These are phyloP conservation scores for Huntiella abstrusa DNA, from an alignment of 2,329 filamentous ascomycete species.

Conservation along the genomic window DNA sequence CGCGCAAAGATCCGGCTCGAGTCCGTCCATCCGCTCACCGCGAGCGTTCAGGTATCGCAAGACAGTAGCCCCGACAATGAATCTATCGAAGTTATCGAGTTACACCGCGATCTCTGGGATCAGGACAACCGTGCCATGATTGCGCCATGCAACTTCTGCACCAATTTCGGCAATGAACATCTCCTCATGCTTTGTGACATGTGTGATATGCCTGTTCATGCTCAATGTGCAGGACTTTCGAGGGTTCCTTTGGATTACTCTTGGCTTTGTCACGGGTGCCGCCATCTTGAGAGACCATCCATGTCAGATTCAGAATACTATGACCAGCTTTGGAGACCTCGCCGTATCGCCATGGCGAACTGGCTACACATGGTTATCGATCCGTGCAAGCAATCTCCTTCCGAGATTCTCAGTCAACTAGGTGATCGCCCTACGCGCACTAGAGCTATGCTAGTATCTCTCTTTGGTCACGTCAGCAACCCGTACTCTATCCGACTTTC, in stretches of 20 bases:
- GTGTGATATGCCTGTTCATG: slow-evolving; percentile 1
- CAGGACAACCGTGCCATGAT: slow-evolving; percentile 1
- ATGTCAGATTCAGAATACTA: not conserved
- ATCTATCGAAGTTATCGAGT: not conserved
- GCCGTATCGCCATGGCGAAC: not conserved
- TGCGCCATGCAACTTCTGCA: not conserved
- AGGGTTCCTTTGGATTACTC: not conserved
- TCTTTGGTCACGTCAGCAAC: not conserved
- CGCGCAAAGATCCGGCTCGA: no score
- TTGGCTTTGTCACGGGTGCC: not conserved
- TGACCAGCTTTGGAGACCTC: not conserved
- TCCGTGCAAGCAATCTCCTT: not conserved
- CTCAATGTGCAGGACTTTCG: not conserved
- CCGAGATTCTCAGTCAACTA: not conserved
- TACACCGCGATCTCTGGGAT: not conserved
- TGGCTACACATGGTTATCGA: not conserved
- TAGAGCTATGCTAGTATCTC: not conserved
- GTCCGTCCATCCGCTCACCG: no score
- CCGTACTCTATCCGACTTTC: not conserved
- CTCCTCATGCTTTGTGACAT: slow-evolving; percentile 1
- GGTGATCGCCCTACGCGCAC: not conserved
- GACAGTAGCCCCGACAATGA: no score
- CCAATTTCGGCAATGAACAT: not conserved
- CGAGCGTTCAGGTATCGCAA: no score
- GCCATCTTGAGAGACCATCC: no score